A percentile compares a stretch with the other conserved stretches of the same genome.
Evolutionary conservation across 306 rosid species (phyloP).

Genomic region (Urtica urens): DNA sequence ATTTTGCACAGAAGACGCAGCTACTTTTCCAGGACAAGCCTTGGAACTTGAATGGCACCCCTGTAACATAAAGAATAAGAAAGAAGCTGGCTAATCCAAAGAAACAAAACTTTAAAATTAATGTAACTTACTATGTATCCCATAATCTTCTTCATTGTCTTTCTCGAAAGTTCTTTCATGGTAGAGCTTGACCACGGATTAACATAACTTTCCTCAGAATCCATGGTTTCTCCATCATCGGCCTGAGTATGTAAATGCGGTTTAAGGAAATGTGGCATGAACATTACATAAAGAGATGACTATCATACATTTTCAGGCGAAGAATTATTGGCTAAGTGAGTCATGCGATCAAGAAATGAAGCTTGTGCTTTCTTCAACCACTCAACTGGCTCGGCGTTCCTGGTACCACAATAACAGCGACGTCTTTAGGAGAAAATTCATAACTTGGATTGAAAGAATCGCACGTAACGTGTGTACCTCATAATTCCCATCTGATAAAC

Average conservation of each 20-base stretch:
- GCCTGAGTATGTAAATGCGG: too few species aligned
- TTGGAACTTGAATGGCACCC: constrained; percentile 57
- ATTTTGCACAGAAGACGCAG: constrained; percentile 48
- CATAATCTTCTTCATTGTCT: constrained; percentile 29
- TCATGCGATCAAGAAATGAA: constrained; percentile 55
- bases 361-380: constrained; percentile 52
- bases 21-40: constrained; percentile 60
- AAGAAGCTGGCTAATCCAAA: too few species aligned
- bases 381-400: constrained; percentile 74
- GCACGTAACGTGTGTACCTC: constrained; percentile 35
- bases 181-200: constrained; percentile 82
- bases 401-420: constrained; percentile 15
- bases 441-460: constrained; percentile 4
- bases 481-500: constrained; percentile 55
- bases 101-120: constrained; percentile 2
- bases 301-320: constrained; percentile 31
- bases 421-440: not conserved
- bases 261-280: too few species aligned
- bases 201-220: constrained; percentile 20
- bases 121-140: constrained; percentile 38
- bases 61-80: constrained; percentile 32
- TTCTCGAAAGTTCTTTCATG: constrained; percentile 37
- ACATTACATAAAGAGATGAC: too few species aligned
- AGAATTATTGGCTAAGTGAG: constrained; percentile 37
- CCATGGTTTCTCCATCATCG: constrained; percentile 18